Conservation (phyloP, 805 yeast genomes). For the Candida khao-thaluensis region DNA sequence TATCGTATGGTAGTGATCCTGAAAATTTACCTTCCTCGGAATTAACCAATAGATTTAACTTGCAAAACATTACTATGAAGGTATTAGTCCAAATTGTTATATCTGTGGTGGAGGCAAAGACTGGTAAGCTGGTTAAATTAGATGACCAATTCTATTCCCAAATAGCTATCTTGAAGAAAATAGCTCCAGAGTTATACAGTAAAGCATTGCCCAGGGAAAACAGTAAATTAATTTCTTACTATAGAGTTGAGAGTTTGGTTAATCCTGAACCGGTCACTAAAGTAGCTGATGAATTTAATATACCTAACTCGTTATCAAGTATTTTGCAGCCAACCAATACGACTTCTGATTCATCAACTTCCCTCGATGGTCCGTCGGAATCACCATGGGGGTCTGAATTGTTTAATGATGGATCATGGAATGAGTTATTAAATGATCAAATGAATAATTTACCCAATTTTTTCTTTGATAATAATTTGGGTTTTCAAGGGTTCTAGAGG, state of each 20-base stretch:
- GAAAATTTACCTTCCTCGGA: neutral
- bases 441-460: slow-evolving; percentile 35
- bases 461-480: slow-evolving; percentile 37
- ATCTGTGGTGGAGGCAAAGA: slow-evolving; percentile 10
- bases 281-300: too few relatives aligned
- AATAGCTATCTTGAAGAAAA: slow-evolving; percentile 6
- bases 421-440: slow-evolving; percentile 23
- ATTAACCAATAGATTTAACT: slow-evolving; percentile 1
- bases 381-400: too few relatives aligned
- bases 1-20: slow-evolving; percentile 3
- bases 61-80: slow-evolving; percentile 12
- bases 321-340: slow-evolving; percentile 16
- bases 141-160: slow-evolving; percentile 5
- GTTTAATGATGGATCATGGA: slow-evolving; percentile 23
- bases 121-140: neutral
- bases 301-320: slow-evolving; percentile 24
- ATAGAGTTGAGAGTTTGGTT: slow-evolving; percentile 4
- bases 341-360: too few relatives aligned
- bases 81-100: slow-evolving; percentile 10
- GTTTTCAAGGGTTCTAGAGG: too few relatives aligned
- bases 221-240: neutral
- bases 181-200: slow-evolving; percentile 13
- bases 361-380: too few relatives aligned
- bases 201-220: neutral
- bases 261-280: too few relatives aligned